Evolutionary conservation across 1,284 basidiomycete species (phyloP).

Genomic region (Mycosarcoma maydis): DNA sequence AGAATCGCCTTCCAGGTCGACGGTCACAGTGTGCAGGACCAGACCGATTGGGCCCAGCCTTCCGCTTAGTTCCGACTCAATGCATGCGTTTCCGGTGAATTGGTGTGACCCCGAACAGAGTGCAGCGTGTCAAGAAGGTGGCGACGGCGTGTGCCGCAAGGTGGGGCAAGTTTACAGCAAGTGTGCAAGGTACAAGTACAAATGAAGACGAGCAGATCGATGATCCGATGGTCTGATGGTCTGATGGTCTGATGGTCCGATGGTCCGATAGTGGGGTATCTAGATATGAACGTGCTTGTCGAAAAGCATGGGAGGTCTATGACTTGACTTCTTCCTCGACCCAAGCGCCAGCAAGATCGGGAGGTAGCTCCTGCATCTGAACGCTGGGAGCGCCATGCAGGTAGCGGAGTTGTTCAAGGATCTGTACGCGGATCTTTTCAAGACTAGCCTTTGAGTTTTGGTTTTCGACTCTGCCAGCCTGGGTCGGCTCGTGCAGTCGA

Average conservation of each 20-base stretch:
- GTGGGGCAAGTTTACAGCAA: background rate
- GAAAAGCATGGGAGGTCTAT: too few species aligned
- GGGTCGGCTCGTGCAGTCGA: conserved; percentile 90
- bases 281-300: too few species aligned
- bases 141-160: too few species aligned
- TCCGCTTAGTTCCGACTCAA: conserved; percentile 5
- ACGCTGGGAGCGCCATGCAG: conserved; percentile 95
- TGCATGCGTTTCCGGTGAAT: conserved; percentile 1
- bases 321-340: conserved; percentile 73
- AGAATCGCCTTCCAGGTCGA: conserved; percentile 80
- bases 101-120: too few species aligned
- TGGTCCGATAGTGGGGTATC: conserved; percentile 14
- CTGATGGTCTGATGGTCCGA: too few species aligned
- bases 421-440: conserved; percentile 84
- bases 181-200: conserved; percentile 5
- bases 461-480: conserved; percentile 85
- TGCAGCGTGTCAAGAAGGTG: too few species aligned
- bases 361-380: conserved; percentile 94
- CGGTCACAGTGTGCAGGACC: conserved; percentile 79
- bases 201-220: background rate
- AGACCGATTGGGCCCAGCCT: conserved; percentile 77
- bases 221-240: too few species aligned
- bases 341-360: conserved; percentile 82
- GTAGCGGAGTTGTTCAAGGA: conserved; percentile 90
- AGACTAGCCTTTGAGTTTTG: conserved; percentile 79